These are phyloP conservation scores for Cinnamomum micranthum DNA, from an alignment of 164 flowering plant species.

Conservation along the genomic window DNA sequence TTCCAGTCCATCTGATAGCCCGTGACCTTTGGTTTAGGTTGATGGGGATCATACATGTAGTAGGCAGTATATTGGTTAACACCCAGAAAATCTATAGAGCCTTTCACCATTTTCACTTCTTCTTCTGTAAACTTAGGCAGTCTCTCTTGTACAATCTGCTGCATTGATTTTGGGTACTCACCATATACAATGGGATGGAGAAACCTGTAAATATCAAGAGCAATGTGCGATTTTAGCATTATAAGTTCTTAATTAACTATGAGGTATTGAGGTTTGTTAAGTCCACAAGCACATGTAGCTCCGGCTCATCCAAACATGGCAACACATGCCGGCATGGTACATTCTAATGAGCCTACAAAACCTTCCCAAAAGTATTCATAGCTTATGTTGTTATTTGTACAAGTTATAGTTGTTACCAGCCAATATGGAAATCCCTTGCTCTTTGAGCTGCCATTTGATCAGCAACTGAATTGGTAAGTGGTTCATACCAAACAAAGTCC, in stretches of 20 bases:
- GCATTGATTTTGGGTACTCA: constrained; percentile 18
- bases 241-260: not conserved
- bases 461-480: constrained; percentile 47
- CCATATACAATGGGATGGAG: constrained; percentile 22
- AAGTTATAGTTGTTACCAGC: constrained; percentile 43
- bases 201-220: constrained; percentile 10
- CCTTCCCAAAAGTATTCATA: not conserved
- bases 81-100: constrained; percentile 25
- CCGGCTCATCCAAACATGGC: not conserved
- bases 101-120: constrained; percentile 19
- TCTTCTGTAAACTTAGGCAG: constrained; percentile 18
- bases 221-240: not conserved
- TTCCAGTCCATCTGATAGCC: constrained; percentile 23
- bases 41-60: constrained; percentile 19
- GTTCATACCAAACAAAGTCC: constrained; percentile 80
- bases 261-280: not conserved
- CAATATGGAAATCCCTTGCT: constrained; percentile 70
- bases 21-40: not conserved
- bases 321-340: not conserved
- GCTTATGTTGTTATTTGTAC: not conserved
- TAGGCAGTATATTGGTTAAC: constrained; percentile 23
- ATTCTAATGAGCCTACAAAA: not conserved
- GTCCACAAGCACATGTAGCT: not conserved
- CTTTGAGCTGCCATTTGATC: constrained; percentile 70
- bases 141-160: constrained; percentile 16